phyloP scores from a whole-genome alignment of 1,284 basidiomycete genomes.

The Golubevia sp. region DNA sequence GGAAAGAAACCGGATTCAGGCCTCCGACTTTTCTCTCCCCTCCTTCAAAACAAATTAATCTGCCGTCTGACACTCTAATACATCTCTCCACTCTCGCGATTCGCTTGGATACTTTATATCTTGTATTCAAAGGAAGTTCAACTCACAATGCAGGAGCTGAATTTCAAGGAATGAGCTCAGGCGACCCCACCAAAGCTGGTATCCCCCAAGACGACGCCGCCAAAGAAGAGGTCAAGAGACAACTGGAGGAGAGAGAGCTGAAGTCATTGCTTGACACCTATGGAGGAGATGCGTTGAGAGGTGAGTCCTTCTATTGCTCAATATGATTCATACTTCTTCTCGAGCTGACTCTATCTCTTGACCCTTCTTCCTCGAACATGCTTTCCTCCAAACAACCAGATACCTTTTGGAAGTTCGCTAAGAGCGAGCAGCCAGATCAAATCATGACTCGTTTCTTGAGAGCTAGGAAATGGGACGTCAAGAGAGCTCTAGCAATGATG shows the following conservation, averaged over 20 bases:
- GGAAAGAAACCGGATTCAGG: no score
- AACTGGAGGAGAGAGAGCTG: conserved; percentile 48
- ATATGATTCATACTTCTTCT: not conserved
- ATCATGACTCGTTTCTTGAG: not conserved
- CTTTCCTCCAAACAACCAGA: not conserved
- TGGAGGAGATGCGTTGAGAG: conserved; percentile 41
- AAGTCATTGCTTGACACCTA: conserved; percentile 45
- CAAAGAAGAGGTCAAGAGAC: conserved; percentile 45
- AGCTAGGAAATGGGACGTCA: not conserved
- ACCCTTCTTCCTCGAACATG: not conserved
- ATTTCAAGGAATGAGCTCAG: no score
- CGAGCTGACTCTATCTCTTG: no score
- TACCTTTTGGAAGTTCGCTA: not conserved
- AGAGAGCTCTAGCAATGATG: not conserved
- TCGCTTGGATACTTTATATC: no score
- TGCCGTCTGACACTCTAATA: no score
- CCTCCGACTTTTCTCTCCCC: no score
- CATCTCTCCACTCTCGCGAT: no score
- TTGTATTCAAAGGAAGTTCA: no score
- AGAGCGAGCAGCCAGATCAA: not conserved
- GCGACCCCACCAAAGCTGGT: conserved; percentile 20
- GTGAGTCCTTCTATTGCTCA: conserved; percentile 21
- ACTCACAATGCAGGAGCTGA: no score
- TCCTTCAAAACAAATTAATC: no score
- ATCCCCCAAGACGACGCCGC: conserved; percentile 51